A percentile compares a stretch with the other conserved stretches of the same genome.
Evolutionary conservation across 2,329 filamentous ascomycete species (phyloP).

Genomic region (Clonostachys chloroleuca): DNA sequence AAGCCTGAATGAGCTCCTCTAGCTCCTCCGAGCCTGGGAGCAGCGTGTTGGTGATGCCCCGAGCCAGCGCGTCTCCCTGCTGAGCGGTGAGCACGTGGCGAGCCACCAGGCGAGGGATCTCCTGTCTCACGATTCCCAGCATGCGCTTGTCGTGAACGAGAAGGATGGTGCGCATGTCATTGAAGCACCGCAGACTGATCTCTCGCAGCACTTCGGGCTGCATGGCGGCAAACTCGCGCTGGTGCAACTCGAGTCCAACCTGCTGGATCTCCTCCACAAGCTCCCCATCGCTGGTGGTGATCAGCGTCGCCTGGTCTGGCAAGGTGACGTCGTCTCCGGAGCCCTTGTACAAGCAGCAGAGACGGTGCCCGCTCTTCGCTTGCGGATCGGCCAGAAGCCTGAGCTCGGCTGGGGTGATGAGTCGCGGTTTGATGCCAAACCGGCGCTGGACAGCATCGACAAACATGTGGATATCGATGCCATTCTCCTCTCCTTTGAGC

Average conservation of each 20-base stretch:
- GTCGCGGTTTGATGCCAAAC: conserved; percentile 19
- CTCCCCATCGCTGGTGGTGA: conserved; percentile 13
- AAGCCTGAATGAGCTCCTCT: conserved; percentile 8
- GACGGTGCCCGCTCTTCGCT: conserved; percentile 13
- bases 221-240: conserved; percentile 25
- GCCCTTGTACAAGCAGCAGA: conserved; percentile 18
- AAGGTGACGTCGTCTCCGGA: neutral
- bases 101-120: conserved; percentile 17
- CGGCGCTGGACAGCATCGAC: conserved; percentile 16
- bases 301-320: neutral
- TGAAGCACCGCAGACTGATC: conserved; percentile 28
- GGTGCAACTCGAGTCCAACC: conserved; percentile 30
- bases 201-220: conserved; percentile 22
- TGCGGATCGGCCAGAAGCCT: conserved; percentile 18
- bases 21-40: conserved; percentile 20
- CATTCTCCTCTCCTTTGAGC: conserved; percentile 27
- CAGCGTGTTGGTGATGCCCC: conserved; percentile 24
- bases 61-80: conserved; percentile 16
- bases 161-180: conserved; percentile 32
- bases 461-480: conserved; percentile 33
- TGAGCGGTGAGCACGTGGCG: conserved; percentile 14
- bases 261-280: conserved; percentile 25
- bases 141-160: conserved; percentile 37
- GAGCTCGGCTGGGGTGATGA: conserved; percentile 25
- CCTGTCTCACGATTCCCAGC: conserved; percentile 29